Percentiles rank a stretch among this genome's conserved stretches.
phyloP scores from a whole-genome alignment of 2,329 filamentous ascomycete genomes.

The Clonostachys rosea region DNA sequence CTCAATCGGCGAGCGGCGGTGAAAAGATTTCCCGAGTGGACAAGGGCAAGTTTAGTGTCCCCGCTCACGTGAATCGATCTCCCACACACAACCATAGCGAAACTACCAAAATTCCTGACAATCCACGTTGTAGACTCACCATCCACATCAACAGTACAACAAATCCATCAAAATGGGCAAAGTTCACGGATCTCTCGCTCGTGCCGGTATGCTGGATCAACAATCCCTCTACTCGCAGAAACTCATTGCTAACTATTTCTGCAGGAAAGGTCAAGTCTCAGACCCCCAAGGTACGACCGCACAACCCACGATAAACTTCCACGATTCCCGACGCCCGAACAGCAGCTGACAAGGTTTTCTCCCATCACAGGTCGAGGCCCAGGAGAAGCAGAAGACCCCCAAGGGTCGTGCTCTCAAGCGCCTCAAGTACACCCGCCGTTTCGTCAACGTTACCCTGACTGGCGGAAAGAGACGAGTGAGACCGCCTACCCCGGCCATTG shows the following conservation, averaged over 20 bases:
- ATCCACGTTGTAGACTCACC: constrained; percentile 17
- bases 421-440: constrained; percentile 92
- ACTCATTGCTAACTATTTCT: constrained; percentile 44
- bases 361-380: constrained; percentile 66
- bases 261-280: constrained; percentile 97
- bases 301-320: constrained; percentile 1
- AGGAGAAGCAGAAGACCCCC: constrained; percentile 95
- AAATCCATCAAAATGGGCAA: constrained; percentile 70
- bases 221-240: constrained; percentile 4
- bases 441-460: constrained; percentile 96
- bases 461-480: constrained; percentile 96
- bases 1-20: not conserved
- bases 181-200: constrained; percentile 90
- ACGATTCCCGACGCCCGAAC: constrained; percentile 10
- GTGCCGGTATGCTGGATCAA: constrained; percentile 52
- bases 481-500: constrained; percentile 3
- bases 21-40: no score
- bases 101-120: not conserved
- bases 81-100: constrained; percentile 23
- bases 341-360: constrained; percentile 16
- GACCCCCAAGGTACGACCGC: constrained; percentile 73
- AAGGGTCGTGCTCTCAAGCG: constrained; percentile 98
- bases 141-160: constrained; percentile 28
- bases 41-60: not conserved
- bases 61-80: constrained; percentile 28